Percentiles rank a stretch among this genome's conserved stretches.
Conservation (phyloP, 257 asterid genomes). For the Plectranthus barbatus region DNA sequence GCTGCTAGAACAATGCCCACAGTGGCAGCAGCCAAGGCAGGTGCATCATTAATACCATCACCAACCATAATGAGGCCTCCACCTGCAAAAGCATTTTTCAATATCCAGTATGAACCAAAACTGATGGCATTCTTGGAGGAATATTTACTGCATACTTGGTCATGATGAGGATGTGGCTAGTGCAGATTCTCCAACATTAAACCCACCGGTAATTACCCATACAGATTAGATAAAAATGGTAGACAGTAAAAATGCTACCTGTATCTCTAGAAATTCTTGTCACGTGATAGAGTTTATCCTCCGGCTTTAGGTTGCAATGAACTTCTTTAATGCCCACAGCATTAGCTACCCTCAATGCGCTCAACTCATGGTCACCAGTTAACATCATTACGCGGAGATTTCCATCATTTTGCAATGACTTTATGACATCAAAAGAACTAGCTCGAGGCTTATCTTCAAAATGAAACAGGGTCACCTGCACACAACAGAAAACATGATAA, state of each 20-base stretch:
- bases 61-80: conserved; percentile 99
- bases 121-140: background rate
- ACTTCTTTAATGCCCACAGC: conserved; percentile 90
- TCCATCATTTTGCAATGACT: conserved; percentile 59
- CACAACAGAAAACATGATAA: background rate
- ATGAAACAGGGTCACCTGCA: conserved; percentile 90
- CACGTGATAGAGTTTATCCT: conserved; percentile 91
- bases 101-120: background rate
- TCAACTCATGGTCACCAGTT: conserved; percentile 92
- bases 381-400: conserved; percentile 87
- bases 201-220: background rate
- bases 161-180: background rate
- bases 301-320: conserved; percentile 83
- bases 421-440: conserved; percentile 65
- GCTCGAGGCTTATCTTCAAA: conserved; percentile 85
- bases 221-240: background rate
- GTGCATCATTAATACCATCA: conserved; percentile 98
- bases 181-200: background rate
- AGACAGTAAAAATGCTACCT: conserved; percentile 29
- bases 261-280: conserved; percentile 75
- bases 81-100: conserved; percentile 23
- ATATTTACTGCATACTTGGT: background rate
- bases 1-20: conserved; percentile 93
- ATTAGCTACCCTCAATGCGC: conserved; percentile 91
- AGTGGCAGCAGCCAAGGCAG: conserved; percentile 95